phyloP scores from a whole-genome alignment of 2,329 filamentous ascomycete genomes.

The Scorias spongiosa region DNA sequence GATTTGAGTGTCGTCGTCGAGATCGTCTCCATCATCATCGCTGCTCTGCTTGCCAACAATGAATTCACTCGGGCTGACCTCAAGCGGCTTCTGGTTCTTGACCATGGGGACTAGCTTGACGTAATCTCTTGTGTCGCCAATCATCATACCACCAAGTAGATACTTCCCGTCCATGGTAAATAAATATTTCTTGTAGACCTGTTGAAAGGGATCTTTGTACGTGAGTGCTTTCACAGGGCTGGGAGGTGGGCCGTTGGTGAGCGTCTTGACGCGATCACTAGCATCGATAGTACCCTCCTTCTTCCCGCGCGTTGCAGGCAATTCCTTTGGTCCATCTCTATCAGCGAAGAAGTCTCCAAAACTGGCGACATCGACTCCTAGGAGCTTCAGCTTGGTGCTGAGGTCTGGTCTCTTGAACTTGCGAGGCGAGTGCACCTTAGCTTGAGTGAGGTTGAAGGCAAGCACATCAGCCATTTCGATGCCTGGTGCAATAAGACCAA shows the following conservation, averaged over 20 bases:
- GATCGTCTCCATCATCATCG: conserved; percentile 61
- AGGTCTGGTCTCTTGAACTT: conserved; percentile 70
- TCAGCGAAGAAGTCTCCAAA: conserved; percentile 93
- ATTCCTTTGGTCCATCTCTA: conserved; percentile 59
- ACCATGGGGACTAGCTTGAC: conserved; percentile 79
- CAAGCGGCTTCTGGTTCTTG: conserved; percentile 65
- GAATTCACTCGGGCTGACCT: conserved; percentile 64
- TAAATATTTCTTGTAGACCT: conserved; percentile 86
- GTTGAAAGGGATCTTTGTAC: conserved; percentile 76
- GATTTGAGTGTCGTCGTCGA: conserved; percentile 74
- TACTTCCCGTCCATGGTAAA: conserved; percentile 85
- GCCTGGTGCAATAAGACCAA: conserved; percentile 76
- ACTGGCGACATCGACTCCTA: conserved; percentile 81
- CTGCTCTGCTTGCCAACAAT: conserved; percentile 65
- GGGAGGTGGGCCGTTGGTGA: conserved; percentile 40
- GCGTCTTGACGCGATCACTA: conserved; percentile 33
- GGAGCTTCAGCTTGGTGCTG: conserved; percentile 79
- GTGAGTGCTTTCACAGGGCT: conserved; percentile 65
- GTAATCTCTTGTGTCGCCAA: conserved; percentile 82
- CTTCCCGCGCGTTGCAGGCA: conserved; percentile 44
- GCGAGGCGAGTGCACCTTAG: conserved; percentile 52
- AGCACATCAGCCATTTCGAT: conserved; percentile 88
- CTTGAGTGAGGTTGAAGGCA: conserved; percentile 79
- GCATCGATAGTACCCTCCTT: conserved; percentile 26
- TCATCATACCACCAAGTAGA: conserved; percentile 92